Percentiles rank a stretch among this genome's conserved stretches.
These are phyloP conservation scores for Gymnopilus dilepis DNA, from an alignment of 768 basidiomycete species.

Conservation along the genomic window DNA sequence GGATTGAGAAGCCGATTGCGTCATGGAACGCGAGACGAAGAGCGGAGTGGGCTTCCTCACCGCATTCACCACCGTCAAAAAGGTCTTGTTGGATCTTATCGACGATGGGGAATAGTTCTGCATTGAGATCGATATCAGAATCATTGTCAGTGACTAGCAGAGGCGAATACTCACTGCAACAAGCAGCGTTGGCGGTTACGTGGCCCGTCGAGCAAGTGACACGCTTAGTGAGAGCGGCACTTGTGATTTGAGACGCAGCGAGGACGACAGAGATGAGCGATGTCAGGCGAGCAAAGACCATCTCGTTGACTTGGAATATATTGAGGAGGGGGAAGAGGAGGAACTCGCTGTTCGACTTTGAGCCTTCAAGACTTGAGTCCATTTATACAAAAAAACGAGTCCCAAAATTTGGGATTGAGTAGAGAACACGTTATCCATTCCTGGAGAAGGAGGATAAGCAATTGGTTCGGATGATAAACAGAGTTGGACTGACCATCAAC, in stretches of 20 bases:
- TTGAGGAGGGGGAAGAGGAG: not conserved
- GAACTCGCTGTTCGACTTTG: not conserved
- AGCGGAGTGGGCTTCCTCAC: slow-evolving; percentile 26
- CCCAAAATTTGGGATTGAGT: no score
- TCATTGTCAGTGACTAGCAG: not conserved
- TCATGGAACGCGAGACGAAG: slow-evolving; percentile 26
- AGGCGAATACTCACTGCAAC: slow-evolving; percentile 17
- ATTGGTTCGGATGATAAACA: no score
- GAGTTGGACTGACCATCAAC: no score
- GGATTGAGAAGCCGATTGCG: slow-evolving; percentile 23
- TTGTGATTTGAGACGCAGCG: slow-evolving; percentile 10
- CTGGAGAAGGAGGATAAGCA: no score
- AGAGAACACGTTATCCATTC: no score
- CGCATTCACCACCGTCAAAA: slow-evolving; percentile 23
- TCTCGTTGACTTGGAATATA: not conserved
- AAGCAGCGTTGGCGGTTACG: slow-evolving; percentile 24
- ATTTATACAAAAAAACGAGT: not conserved
- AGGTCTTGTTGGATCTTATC: slow-evolving; percentile 19
- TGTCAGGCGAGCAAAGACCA: slow-evolving; percentile 21
- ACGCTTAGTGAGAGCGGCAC: slow-evolving; percentile 24
- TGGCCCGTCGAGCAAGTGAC: slow-evolving; percentile 29
- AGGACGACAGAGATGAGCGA: slow-evolving; percentile 16
- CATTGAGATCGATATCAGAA: not conserved
- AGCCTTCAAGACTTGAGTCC: not conserved
- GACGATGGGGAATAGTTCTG: slow-evolving; percentile 22